Percentiles rank a stretch among this genome's conserved stretches.
Evolutionary conservation across 2,329 filamentous ascomycete species (phyloP).

Genomic region (Zymoseptoria pseudotritici): DNA sequence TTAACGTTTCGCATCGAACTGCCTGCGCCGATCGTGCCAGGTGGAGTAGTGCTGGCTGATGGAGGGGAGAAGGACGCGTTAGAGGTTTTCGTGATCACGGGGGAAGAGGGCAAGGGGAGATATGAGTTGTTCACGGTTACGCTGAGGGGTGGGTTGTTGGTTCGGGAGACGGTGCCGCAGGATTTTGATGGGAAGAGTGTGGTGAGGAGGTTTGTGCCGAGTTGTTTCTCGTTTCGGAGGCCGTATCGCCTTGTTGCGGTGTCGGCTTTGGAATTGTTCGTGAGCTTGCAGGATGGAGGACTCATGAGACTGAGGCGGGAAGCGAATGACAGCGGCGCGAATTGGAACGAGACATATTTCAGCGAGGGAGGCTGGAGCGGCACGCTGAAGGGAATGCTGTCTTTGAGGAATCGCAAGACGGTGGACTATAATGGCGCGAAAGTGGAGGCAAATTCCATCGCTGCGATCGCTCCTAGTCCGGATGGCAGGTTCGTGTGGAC

Average conservation of each 20-base stretch:
- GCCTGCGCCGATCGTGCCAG: conserved; percentile 67
- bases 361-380: conserved; percentile 61
- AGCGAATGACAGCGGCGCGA: conserved; percentile 43
- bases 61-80: conserved; percentile 68
- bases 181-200: conserved; percentile 69
- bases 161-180: conserved; percentile 47
- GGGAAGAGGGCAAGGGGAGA: conserved; percentile 36
- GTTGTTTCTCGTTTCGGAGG: conserved; percentile 67
- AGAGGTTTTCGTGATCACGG: conserved; percentile 69
- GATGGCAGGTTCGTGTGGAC: conserved; percentile 58
- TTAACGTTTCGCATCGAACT: conserved; percentile 75
- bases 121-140: conserved; percentile 76
- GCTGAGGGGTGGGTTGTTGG: conserved; percentile 76
- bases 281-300: conserved; percentile 73
- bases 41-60: conserved; percentile 78
- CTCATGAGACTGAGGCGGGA: conserved; percentile 63
- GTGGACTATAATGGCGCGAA: conserved; percentile 57
- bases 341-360: conserved; percentile 66
- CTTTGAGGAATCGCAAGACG: conserved; percentile 58
- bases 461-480: conserved; percentile 47
- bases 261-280: conserved; percentile 67
- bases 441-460: conserved; percentile 61
- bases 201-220: conserved; percentile 66
- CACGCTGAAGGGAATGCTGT: conserved; percentile 57
- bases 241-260: conserved; percentile 75